A percentile compares a stretch with the other conserved stretches of the same genome.
Evolutionary conservation across 257 asterid species (phyloP).

Genomic region (Ehretia macrophylla): DNA sequence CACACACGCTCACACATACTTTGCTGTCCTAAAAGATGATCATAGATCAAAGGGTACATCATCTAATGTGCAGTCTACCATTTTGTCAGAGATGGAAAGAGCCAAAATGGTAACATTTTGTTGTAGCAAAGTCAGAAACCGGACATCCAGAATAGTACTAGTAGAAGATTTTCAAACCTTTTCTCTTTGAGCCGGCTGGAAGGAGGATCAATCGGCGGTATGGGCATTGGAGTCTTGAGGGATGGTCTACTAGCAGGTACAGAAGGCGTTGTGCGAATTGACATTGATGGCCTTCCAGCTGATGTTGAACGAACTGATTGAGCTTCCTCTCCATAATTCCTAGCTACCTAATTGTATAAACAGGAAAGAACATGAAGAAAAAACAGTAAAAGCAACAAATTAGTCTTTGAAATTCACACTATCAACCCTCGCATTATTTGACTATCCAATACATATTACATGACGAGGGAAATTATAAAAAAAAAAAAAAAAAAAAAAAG

Average conservation of each 20-base stretch:
- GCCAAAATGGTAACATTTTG: no score
- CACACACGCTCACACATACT: no score
- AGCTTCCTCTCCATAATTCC: constrained; percentile 48
- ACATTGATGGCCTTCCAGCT: constrained; percentile 70
- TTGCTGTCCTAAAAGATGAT: no score
- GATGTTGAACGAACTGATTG: constrained; percentile 68
- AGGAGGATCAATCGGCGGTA: constrained; percentile 77
- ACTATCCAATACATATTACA: neutral
- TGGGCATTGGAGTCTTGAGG: constrained; percentile 48
- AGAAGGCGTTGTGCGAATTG: constrained; percentile 47
- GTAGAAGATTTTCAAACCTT: constrained; percentile 34
- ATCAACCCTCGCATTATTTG: neutral
- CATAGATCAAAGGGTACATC: no score
- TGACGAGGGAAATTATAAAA: neutral
- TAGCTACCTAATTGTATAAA: constrained; percentile 42
- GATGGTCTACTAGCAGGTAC: constrained; percentile 54
- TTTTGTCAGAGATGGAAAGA: no score
- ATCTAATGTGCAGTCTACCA: no score
- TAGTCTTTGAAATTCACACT: constrained; percentile 11
- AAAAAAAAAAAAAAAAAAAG: neutral
- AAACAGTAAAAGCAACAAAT: constrained; percentile 4
- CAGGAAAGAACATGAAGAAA: constrained; percentile 6
- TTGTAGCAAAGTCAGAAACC: no score
- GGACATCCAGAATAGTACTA: no score
- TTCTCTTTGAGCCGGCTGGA: constrained; percentile 67